Percentiles rank a stretch among this genome's conserved stretches.
Evolutionary conservation across 2,329 filamentous ascomycete species (phyloP).

Genomic region (Rugonectria rugulosa): DNA sequence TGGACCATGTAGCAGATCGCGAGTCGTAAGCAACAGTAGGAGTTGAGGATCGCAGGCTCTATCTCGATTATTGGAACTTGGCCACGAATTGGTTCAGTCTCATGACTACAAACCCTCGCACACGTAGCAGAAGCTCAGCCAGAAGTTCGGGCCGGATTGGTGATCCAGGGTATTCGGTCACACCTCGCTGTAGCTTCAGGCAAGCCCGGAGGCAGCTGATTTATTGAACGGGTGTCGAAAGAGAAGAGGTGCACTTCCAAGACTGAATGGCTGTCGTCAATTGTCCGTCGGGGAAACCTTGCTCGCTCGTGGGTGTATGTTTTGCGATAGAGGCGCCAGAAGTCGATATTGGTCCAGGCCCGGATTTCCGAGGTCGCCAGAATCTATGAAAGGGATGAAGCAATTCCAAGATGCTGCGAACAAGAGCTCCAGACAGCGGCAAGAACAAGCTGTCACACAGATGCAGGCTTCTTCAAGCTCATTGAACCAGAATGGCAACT

Average conservation of each 20-base stretch:
- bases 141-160: background rate
- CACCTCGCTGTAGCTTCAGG: too few species aligned
- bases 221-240: too few species aligned
- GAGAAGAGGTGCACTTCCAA: too few species aligned
- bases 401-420: background rate
- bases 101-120: slow-evolving; percentile 24
- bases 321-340: too few species aligned
- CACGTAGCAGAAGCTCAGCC: slow-evolving; percentile 29
- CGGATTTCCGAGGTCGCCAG: too few species aligned
- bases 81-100: background rate
- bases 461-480: background rate
- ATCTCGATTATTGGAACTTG: background rate
- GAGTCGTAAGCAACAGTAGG: background rate
- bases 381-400: too few species aligned
- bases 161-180: too few species aligned
- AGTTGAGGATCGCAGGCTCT: background rate
- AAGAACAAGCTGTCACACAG: background rate
- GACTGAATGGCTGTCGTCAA: too few species aligned
- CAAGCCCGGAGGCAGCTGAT: too few species aligned
- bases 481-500: background rate
- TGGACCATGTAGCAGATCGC: background rate
- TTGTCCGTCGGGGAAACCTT: too few species aligned
- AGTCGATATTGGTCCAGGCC: too few species aligned
- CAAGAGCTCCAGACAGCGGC: background rate
- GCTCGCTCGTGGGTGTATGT: too few species aligned